Conservation (phyloP, 257 asterid species). For the Buddleja alternifolia region DNA sequence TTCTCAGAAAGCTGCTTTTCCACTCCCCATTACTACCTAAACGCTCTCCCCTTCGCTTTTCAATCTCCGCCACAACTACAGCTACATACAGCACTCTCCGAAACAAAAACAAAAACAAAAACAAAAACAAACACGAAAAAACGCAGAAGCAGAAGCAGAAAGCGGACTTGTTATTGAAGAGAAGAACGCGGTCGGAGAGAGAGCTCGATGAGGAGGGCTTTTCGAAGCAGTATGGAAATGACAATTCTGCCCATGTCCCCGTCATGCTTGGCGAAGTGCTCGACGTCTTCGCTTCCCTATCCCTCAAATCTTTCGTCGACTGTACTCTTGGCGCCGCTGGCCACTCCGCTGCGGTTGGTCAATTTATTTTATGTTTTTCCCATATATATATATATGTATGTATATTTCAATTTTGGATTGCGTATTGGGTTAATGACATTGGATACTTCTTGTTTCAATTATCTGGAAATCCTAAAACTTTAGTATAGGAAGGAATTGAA, state of each 20-base stretch:
- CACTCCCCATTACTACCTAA: constrained; percentile 29
- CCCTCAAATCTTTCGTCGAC: constrained; percentile 80
- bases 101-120: constrained; percentile 34
- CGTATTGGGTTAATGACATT: background rate
- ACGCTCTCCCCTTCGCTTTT: constrained; percentile 31
- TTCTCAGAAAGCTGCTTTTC: constrained; percentile 43
- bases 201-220: constrained; percentile 73
- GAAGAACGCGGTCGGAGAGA: constrained; percentile 83
- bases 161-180: constrained; percentile 54
- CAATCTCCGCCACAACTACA: constrained; percentile 30
- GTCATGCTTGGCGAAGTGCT: constrained; percentile 89
- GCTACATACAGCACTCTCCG: constrained; percentile 19
- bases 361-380: background rate
- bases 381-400: background rate
- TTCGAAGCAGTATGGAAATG: constrained; percentile 57
- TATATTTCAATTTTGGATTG: background rate
- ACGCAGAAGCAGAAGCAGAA: constrained; percentile 40
- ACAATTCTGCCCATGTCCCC: constrained; percentile 68
- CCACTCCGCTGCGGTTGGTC: constrained; percentile 78
- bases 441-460: too few relatives aligned
- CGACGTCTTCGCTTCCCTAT: constrained; percentile 64
- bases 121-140: constrained; percentile 21
- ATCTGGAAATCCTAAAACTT: too few relatives aligned
- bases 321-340: constrained; percentile 98
- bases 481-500: too few relatives aligned